Conservation (phyloP, 768 basidiomycete species). For the Stropharia rugosoannulata region DNA sequence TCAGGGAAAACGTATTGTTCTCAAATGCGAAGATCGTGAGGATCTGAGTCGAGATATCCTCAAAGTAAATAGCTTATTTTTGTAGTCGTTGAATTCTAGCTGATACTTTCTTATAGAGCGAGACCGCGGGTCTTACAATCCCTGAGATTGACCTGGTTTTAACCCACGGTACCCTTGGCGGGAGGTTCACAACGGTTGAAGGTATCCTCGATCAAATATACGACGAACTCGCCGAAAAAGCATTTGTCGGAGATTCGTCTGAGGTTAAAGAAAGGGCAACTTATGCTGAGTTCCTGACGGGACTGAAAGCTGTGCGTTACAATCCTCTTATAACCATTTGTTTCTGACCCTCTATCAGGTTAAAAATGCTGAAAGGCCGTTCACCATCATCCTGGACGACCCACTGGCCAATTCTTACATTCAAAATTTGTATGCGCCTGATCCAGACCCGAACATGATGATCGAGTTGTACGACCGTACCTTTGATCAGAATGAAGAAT, state of each 20-base stretch:
- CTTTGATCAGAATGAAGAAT: conserved; percentile 90
- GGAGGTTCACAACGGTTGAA: conserved; percentile 96
- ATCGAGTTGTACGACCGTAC: conserved; percentile 82
- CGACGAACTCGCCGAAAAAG: conserved; percentile 90
- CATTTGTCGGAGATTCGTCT: conserved; percentile 74
- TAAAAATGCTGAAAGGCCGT: conserved; percentile 74
- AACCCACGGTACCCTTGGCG: conserved; percentile 91
- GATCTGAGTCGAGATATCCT: conserved; percentile 92
- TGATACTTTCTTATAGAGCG: conserved; percentile 76
- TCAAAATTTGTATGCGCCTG: conserved; percentile 96
- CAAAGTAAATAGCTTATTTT: conserved; percentile 59
- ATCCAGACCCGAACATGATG: conserved; percentile 92
- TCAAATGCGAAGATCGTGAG: conserved; percentile 90
- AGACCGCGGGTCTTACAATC: conserved; percentile 85
- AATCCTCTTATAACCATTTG: conserved; percentile 3
- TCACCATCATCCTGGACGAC: conserved; percentile 93
- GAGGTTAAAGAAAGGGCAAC: conserved; percentile 44
- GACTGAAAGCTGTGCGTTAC: conserved; percentile 65
- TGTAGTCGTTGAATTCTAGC: background rate
- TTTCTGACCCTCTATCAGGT: conserved; percentile 42
- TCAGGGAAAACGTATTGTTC: conserved; percentile 81
- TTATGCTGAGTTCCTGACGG: conserved; percentile 77
- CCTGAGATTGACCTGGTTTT: conserved; percentile 95
- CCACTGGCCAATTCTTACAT: conserved; percentile 94
- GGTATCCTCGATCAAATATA: conserved; percentile 93